Evolutionary conservation across 108 stramenopile genomes (phyloP).

Genomic region (Tribonema minus): DNA sequence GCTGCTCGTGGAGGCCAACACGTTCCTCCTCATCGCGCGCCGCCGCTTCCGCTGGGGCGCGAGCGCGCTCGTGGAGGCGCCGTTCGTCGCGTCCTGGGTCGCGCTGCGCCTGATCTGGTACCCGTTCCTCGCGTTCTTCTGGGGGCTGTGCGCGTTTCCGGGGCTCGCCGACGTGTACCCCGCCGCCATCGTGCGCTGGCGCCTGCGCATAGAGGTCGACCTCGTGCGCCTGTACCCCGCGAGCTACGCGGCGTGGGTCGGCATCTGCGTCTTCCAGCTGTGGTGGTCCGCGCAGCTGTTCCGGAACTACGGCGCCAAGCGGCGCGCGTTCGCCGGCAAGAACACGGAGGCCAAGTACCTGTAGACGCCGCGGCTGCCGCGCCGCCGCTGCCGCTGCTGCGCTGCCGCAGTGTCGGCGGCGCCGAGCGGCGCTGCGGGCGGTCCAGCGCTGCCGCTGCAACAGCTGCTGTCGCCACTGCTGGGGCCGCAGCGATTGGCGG

Average conservation of each 20-base stretch:
- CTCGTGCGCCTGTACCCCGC: neutral
- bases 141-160: constrained; percentile 22
- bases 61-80: constrained; percentile 8
- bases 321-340: too few relatives aligned
- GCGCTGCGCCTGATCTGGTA: constrained; percentile 33
- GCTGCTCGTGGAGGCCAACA: constrained; percentile 41
- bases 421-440: neutral
- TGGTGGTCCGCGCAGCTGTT: constrained; percentile 30
- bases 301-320: constrained; percentile 7
- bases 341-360: neutral
- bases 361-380: neutral
- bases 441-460: neutral
- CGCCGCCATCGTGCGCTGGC: constrained; percentile 3
- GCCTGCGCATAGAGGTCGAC: neutral
- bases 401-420: neutral
- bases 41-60: constrained; percentile 21
- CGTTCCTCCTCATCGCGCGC: constrained; percentile 27
- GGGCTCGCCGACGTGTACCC: neutral
- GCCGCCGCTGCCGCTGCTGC: neutral
- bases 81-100: constrained; percentile 34
- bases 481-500: neutral
- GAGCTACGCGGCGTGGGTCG: constrained; percentile 29
- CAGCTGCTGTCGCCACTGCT: neutral
- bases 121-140: constrained; percentile 14
- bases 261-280: constrained; percentile 32